phyloP scores from a whole-genome alignment of 495 filamentous ascomycete species.

The Penicillium pancosmium region DNA sequence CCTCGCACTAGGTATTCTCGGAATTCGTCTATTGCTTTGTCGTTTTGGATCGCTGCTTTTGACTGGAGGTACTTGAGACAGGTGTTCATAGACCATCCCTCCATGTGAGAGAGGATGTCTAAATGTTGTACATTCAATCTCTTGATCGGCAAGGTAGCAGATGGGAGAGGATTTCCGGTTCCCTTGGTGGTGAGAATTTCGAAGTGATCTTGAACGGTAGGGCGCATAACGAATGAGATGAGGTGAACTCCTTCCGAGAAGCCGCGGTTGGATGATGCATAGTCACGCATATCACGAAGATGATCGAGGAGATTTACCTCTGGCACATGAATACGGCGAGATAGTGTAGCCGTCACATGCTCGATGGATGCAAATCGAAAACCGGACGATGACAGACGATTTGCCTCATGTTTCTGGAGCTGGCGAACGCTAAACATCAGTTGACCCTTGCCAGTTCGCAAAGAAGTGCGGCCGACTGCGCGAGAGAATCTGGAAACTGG shows the following conservation, averaged over 20 bases:
- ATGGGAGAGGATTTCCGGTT: slow-evolving; percentile 68
- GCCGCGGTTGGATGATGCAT: slow-evolving; percentile 51
- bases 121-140: slow-evolving; percentile 61
- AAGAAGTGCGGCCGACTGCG: slow-evolving; percentile 38
- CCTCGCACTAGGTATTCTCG: slow-evolving; percentile 40
- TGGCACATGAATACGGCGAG: slow-evolving; percentile 71
- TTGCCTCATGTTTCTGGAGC: slow-evolving; percentile 58
- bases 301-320: slow-evolving; percentile 53
- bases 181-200: slow-evolving; percentile 72
- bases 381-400: slow-evolving; percentile 68
- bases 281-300: slow-evolving; percentile 63
- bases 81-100: slow-evolving; percentile 57
- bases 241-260: slow-evolving; percentile 72
- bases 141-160: slow-evolving; percentile 57
- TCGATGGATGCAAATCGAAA: slow-evolving; percentile 72
- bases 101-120: slow-evolving; percentile 57
- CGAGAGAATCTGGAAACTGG: slow-evolving; percentile 38
- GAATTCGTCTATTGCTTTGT: slow-evolving; percentile 42
- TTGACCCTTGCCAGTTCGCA: slow-evolving; percentile 64
- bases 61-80: slow-evolving; percentile 53
- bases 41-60: slow-evolving; percentile 30
- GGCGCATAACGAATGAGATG: slow-evolving; percentile 72
- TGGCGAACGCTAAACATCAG: slow-evolving; percentile 79
- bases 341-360: slow-evolving; percentile 68
- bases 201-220: slow-evolving; percentile 66